A percentile compares a stretch with the other conserved stretches of the same genome.
Evolutionary conservation across 192 early-diverging fungal species (phyloP).

Genomic region (Anaeromyces robustus): DNA sequence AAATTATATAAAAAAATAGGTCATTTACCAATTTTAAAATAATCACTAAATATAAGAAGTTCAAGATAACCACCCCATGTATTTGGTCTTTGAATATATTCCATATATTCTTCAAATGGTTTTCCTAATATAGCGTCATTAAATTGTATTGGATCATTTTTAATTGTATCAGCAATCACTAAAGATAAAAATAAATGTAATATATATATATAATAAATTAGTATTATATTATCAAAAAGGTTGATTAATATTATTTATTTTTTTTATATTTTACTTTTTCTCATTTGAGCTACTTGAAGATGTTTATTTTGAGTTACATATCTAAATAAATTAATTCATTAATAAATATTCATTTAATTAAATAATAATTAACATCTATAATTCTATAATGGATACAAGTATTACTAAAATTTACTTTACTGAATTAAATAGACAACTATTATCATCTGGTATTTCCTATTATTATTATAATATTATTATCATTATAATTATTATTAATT

Average conservation of each 20-base stretch:
- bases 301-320: background rate
- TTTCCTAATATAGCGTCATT: conserved; percentile 44
- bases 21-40: conserved; percentile 21
- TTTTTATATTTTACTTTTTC: background rate
- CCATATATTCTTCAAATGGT: conserved; percentile 30
- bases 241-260: too few relatives aligned
- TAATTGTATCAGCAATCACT: conserved; percentile 20
- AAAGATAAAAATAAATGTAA: background rate
- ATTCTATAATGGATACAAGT: too few relatives aligned
- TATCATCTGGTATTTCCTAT: background rate
- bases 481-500: too few relatives aligned
- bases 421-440: background rate
- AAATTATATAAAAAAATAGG: too few relatives aligned
- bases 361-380: too few relatives aligned
- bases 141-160: conserved; percentile 30
- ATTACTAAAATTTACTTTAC: too few relatives aligned
- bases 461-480: too few relatives aligned
- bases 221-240: too few relatives aligned
- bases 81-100: conserved; percentile 45
- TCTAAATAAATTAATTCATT: too few relatives aligned
- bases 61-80: conserved; percentile 55
- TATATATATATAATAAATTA: too few relatives aligned
- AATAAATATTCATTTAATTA: too few relatives aligned
- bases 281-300: background rate
- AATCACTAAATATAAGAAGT: conserved; percentile 45